Base-by-base conservation (phyloP, 352 stramenopile genomes). In the Globisporangium rhizosaccharum region DNA sequence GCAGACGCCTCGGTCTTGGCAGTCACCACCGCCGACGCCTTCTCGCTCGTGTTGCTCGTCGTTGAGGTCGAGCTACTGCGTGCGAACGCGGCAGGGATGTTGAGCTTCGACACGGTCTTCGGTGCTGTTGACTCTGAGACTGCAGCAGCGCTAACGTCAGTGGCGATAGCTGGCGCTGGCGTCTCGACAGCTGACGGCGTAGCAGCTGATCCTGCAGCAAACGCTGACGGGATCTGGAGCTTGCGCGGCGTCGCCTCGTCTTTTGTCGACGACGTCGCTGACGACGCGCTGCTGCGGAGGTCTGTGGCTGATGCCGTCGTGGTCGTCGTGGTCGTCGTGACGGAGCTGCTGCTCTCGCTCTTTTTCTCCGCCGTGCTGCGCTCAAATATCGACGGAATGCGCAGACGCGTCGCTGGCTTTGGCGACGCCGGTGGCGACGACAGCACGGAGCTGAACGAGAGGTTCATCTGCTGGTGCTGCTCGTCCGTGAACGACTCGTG, bases 91-190 rank as follows among this genome's bases (percentile, higher is more conserved):
- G 59, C 50, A 1, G 71, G 71, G 51, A 79, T 79, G 26, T 69
- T 71, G 9, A 89, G 70, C 59, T 88, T 90, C 51, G 80, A 90
- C 57, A 84, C 82, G 8, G 77, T 75, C 26, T 77, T 75, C 9
- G 69, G 70, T 15, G 68, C 56, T 15, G 33, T 17, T 18, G 39
- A 51, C 36, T n/a, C 65, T 49, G 33, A 45, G 25, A 20, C n/a
- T 8, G 20, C 36, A 25, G 36, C 39, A 23, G 26, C 39, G 7
- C 7, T n/a, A 25, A 51, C 30, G 39, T 42, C 17, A 0, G 26
- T 52, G 3, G 11, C 50, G 37, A 20, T 23, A 11, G 36, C 33
- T 23, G 41, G 30, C 47, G 50, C 42, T 7, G 42, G 14, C 2
- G 41, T 36, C 41, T n/a, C 36, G 8, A 15, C 20, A 20, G 57